Percentiles rank a stretch among this genome's conserved stretches.
Conservation (phyloP, 202 grass and related monocot species). For the Zizania palustris region DNA sequence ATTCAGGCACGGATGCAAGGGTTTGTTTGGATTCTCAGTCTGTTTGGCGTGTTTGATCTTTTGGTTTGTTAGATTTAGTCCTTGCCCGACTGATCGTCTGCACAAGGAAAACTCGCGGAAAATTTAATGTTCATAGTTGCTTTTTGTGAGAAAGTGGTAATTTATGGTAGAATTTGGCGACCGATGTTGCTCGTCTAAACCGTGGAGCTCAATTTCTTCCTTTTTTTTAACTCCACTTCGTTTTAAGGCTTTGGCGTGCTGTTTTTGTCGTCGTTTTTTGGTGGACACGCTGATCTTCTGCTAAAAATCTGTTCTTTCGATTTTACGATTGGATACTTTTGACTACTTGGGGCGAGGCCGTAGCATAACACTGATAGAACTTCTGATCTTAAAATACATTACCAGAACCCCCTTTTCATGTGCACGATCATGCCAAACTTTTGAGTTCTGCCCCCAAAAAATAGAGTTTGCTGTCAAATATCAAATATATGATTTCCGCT, state of each 20-base stretch:
- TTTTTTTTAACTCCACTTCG: neutral
- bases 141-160: neutral
- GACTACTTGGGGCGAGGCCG: neutral
- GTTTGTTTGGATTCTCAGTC: slow-evolving; percentile 16
- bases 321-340: slow-evolving; percentile 17
- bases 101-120: slow-evolving; percentile 14
- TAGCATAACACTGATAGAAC: neutral
- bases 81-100: neutral
- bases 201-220: neutral
- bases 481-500: neutral
- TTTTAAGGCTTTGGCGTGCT: neutral
- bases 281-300: neutral
- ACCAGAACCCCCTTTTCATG: neutral
- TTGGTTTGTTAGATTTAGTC: neutral
- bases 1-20: slow-evolving; percentile 9
- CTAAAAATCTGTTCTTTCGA: neutral
- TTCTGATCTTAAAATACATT: slow-evolving; percentile 14
- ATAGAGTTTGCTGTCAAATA: slow-evolving; percentile 4
- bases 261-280: slow-evolving; percentile 16
- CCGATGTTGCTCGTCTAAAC: neutral
- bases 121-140: neutral
- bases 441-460: neutral
- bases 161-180: neutral
- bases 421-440: slow-evolving; percentile 3
- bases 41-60: neutral